Percentiles rank a stretch among this genome's conserved stretches.
phyloP scores from a whole-genome alignment of 2,329 filamentous ascomycete species.

The Pleoardoris graminearum region DNA sequence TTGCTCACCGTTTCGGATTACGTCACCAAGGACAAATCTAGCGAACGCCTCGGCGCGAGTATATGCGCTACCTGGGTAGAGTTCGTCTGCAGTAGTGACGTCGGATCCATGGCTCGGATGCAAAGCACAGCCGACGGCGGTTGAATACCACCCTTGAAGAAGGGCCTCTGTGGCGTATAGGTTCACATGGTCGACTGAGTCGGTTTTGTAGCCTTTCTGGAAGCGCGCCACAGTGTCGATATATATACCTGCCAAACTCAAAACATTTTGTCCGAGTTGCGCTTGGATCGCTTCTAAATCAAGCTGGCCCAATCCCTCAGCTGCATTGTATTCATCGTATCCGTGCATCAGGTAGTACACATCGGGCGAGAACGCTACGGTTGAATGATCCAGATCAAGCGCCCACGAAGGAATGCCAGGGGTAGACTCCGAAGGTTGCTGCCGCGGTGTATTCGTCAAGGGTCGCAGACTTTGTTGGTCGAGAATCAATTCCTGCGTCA shows the following conservation, averaged over 20 bases:
- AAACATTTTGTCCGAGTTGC: not conserved
- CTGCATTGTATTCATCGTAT: not conserved
- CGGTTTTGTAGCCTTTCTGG: not conserved
- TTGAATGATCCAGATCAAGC: not conserved
- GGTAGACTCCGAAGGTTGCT: not conserved
- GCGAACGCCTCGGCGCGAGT: not conserved
- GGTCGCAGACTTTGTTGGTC: not conserved
- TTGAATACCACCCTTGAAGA: not conserved
- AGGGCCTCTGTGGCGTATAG: not conserved
- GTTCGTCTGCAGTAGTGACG: not conserved
- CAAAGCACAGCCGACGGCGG: not conserved
- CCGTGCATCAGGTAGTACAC: not conserved
- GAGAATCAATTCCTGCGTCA: not conserved
- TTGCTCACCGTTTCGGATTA: not conserved
- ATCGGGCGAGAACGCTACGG: not conserved
- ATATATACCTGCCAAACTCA: not conserved
- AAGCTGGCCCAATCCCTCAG: not conserved
- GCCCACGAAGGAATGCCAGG: not conserved
- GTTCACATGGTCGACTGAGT: not conserved
- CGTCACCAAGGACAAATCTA: not conserved
- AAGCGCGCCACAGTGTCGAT: not conserved
- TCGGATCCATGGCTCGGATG: not conserved
- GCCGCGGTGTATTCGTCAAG: not conserved
- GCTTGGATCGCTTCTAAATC: not conserved
- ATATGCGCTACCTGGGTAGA: not conserved